Evolutionary conservation across 2,329 filamentous ascomycete genomes (phyloP).

Genomic region (Volutella citrinella): DNA sequence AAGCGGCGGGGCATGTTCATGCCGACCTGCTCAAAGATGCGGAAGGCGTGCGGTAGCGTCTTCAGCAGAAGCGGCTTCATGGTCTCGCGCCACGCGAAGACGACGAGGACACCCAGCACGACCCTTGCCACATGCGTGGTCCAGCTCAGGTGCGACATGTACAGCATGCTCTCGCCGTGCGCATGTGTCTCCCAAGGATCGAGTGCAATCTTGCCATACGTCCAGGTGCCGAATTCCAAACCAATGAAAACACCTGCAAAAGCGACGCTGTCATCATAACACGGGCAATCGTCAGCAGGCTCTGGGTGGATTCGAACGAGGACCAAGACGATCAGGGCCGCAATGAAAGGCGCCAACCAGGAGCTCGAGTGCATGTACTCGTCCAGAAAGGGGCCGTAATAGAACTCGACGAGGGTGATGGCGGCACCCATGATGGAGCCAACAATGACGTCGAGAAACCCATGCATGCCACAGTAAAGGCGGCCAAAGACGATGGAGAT

Average conservation of each 20-base stretch:
- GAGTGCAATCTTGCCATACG: slow-evolving; percentile 58
- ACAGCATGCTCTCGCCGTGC: slow-evolving; percentile 55
- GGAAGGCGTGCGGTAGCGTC: slow-evolving; percentile 80
- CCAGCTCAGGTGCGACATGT: slow-evolving; percentile 65
- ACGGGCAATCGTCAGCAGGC: slow-evolving; percentile 93
- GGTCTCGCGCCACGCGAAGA: slow-evolving; percentile 86
- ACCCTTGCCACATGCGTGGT: slow-evolving; percentile 64
- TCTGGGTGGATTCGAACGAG: slow-evolving; percentile 90
- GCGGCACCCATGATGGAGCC: slow-evolving; percentile 74
- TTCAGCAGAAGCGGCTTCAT: slow-evolving; percentile 83
- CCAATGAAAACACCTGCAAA: slow-evolving; percentile 91
- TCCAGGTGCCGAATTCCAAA: slow-evolving; percentile 79
- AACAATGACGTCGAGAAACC: slow-evolving; percentile 84
- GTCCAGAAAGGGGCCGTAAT: slow-evolving; percentile 62
- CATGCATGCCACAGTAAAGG: slow-evolving; percentile 98
- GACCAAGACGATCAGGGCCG: slow-evolving; percentile 65
- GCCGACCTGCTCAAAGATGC: slow-evolving; percentile 75
- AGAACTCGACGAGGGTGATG: slow-evolving; percentile 58
- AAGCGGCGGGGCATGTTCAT: slow-evolving; percentile 82
- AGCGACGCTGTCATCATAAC: slow-evolving; percentile 92
- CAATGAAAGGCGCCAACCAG: slow-evolving; percentile 61
- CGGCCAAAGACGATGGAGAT: slow-evolving; percentile 86
- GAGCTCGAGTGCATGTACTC: slow-evolving; percentile 64
- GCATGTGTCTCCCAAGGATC: slow-evolving; percentile 43
- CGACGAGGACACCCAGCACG: slow-evolving; percentile 73